phyloP scores from a whole-genome alignment of 2,329 filamentous ascomycete species.

The Aspergillus neotritici region DNA sequence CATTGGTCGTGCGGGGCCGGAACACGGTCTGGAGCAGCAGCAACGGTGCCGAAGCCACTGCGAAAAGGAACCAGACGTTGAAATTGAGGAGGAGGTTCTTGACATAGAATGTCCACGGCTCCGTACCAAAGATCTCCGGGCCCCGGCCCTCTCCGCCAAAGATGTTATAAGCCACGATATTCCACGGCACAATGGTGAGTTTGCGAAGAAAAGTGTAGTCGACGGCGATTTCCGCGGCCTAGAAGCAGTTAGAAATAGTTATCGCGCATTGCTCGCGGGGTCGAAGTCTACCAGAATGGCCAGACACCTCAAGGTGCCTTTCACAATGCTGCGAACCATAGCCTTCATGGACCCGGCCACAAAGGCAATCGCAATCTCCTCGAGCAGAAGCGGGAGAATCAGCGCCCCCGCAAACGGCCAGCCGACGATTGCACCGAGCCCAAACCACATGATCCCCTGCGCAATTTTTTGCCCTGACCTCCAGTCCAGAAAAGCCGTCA shows the following conservation, averaged over 20 bases:
- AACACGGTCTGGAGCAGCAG: conserved; percentile 67
- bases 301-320: conserved; percentile 62
- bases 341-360: conserved; percentile 55
- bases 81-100: conserved; percentile 90
- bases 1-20: conserved; percentile 55
- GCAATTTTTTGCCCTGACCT: conserved; percentile 71
- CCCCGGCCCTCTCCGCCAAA: conserved; percentile 72
- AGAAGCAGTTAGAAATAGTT: conserved; percentile 20
- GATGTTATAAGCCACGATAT: conserved; percentile 94
- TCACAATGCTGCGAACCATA: conserved; percentile 55
- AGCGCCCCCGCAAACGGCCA: conserved; percentile 93
- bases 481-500: conserved; percentile 88
- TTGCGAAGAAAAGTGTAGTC: conserved; percentile 85
- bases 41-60: conserved; percentile 67
- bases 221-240: conserved; percentile 64
- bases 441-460: conserved; percentile 85
- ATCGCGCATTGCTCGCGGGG: background rate
- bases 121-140: conserved; percentile 88
- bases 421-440: conserved; percentile 74
- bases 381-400: conserved; percentile 70
- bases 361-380: conserved; percentile 60
- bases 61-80: conserved; percentile 86
- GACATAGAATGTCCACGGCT: conserved; percentile 95
- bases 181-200: conserved; percentile 71
- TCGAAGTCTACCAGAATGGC: conserved; percentile 59